Evolutionary conservation across 192 early-diverging fungal genomes (phyloP), one percentile per base, ranked within the genome.

Genomic region (Umbelopsis vinacea): DNA sequence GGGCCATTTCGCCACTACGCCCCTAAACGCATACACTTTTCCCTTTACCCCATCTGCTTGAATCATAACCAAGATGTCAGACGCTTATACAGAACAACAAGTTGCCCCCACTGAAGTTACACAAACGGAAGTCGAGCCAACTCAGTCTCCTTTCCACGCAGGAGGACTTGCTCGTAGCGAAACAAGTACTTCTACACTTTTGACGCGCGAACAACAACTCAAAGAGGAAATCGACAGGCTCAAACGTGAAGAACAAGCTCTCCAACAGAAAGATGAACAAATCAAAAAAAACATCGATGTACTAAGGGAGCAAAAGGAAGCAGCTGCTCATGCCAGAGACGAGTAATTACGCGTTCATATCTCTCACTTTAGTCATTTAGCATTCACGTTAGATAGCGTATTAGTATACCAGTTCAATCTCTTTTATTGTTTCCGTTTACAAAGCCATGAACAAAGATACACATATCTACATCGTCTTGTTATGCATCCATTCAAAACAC

Each of bases 151-250:
- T 37, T 12, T 63, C 12, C 57, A 22, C 12, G 29, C 26, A 17
- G 57, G 57, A 0, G 57, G 57, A 6, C 57, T 63, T 29, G 57
- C 57, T 33, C 57, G 57, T 17, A 63, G 75, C 11, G 75, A 76
- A 29, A 46, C 46, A 3, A 69, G 67, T 6, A 74, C 73, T 4
- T 67, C 73, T 35, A 60, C 73, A 1, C 53, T 76, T 14, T 46
- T 76, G 15, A 76, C 70, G 21, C 69, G 70, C 38, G 70, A 76
- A 35, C 75, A 76, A n/a, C 75, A 76, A 35, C 71, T 76, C 40
- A 38, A 67, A 33, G 75, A 72, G 33, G 75, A 76, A 38, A 76
- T 76, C 29, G 75, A 71, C 35, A 76, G 71, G 57, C 67, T 76
- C n/a, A 50, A 67, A 69, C 71, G 67, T 67, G 75, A 76, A 40